A percentile compares a stretch with the other conserved stretches of the same genome.
Evolutionary conservation across 2,329 filamentous ascomycete species (phyloP).

Genomic region (Penicillium hesseltinei): DNA sequence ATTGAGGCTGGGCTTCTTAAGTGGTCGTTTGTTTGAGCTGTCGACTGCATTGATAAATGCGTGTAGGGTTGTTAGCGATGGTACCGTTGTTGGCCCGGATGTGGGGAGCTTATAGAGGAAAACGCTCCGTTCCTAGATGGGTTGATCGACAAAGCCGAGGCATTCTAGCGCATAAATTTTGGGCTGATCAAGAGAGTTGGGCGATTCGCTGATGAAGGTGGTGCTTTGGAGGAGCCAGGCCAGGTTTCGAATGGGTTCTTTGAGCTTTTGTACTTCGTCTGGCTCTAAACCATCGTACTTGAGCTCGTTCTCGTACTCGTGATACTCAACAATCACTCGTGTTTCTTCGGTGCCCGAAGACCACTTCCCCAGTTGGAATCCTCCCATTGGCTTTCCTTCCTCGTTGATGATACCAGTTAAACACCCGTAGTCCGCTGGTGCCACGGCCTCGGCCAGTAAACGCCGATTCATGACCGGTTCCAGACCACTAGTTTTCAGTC

Average conservation of each 20-base stretch:
- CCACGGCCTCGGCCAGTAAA: conserved; percentile 19
- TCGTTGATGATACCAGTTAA: conserved; percentile 23
- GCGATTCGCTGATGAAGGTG: conserved; percentile 17
- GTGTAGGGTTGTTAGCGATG: conserved; percentile 17
- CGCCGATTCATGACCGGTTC: conserved; percentile 27
- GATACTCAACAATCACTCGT: conserved; percentile 28
- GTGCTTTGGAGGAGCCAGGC: conserved; percentile 31
- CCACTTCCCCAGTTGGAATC: conserved; percentile 26
- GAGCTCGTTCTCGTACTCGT: conserved; percentile 25
- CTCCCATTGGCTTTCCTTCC: conserved; percentile 18
- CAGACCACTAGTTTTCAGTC: conserved; percentile 25
- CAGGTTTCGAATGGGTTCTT: conserved; percentile 26
- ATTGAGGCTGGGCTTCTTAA: conserved; percentile 21
- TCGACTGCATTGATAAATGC: conserved; percentile 24
- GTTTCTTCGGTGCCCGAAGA: conserved; percentile 5
- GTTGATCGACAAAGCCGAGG: conserved; percentile 29
- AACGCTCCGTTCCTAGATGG: conserved; percentile 22
- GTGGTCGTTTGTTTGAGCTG: conserved; percentile 12
- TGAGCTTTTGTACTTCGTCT: conserved; percentile 25
- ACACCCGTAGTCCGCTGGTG: conserved; percentile 21
- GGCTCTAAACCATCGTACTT: conserved; percentile 24
- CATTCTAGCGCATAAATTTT: conserved; percentile 31
- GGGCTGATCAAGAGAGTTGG: conserved; percentile 19
- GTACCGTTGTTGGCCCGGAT: neutral
- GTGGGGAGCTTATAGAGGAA: conserved; percentile 27